Evolutionary conservation across 169 alveolate genomes (phyloP), one percentile per base, ranked within the genome.

Genomic region (Cryptosporidium viatorum): DNA sequence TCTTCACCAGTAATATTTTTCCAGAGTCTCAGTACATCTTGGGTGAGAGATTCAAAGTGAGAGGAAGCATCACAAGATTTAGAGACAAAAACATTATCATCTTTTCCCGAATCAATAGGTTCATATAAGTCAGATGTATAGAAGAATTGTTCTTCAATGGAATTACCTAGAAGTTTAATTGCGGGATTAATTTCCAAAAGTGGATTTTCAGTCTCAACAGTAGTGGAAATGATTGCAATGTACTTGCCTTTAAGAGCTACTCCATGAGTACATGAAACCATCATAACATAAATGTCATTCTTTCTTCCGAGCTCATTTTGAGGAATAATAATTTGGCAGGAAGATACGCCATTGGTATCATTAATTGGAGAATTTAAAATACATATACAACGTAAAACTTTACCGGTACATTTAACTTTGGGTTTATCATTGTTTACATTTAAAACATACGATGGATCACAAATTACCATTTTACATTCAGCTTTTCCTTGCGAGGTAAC

Each of bases 11-110:
- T 93, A 45, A 93, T 93, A 43, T 75, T 92, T 21, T 91, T 87
- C 91, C 92, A 93, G 84, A 55, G 51, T 71, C 91, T 84, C 52
- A 98, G 92, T 16, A 98, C 98, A 85, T 97, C 99, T 50, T 96
- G 96, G 39, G 98, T 93, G n/a, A 99, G 99, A 41, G 98, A 92
- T 93, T 98, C 99, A 91, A 98, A 98, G 93, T 98, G 99, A 59
- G 98, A 94, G 51, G 98, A 95, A 18, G 99, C 99, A 85, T 97
- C 99, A 93, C 97, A 98, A 26, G 98, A 95, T 62, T 93, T 93
- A 31, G 99, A 95, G 31, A 98, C 97, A 91, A 93, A 97, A 18
- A 97, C 93, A 84, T 96, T 94, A 75, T 96, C 98, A 35, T 91
- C 91, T 39, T 85, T 91, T 23, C 97, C 98, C 37, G 94, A 95